Conservation (phyloP, 345 rosid genomes). For the Arabis alpina region DNA sequence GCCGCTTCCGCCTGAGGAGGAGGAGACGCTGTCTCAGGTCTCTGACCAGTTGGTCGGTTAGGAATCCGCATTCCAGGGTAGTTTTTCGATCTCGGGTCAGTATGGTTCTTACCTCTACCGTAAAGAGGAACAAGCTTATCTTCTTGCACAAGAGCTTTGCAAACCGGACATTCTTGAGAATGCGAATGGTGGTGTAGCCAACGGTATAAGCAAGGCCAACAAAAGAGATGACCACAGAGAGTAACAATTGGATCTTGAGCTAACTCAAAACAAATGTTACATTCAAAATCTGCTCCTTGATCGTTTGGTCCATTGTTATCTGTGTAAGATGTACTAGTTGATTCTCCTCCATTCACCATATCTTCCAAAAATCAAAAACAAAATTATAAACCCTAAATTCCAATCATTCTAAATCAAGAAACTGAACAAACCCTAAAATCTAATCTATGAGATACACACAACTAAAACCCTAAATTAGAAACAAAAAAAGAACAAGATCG, state of each 20-base stretch:
- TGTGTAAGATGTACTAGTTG: conserved; percentile 50
- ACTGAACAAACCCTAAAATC: not conserved
- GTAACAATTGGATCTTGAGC: conserved; percentile 92
- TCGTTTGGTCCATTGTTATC: conserved; percentile 52
- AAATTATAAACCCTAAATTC: not conserved
- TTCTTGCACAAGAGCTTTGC: conserved; percentile 89
- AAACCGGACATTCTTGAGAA: conserved; percentile 90
- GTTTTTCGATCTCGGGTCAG: conserved; percentile 74
- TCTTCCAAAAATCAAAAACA: conserved; percentile 21
- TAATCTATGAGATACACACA: not conserved
- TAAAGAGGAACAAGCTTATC: conserved; percentile 95
- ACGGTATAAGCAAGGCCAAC: conserved; percentile 91
- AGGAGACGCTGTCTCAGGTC: conserved; percentile 75
- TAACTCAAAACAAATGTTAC: conserved; percentile 93
- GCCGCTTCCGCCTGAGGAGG: conserved; percentile 44
- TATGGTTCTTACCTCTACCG: conserved; percentile 80
- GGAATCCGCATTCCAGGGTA: conserved; percentile 77
- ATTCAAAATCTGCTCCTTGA: conserved; percentile 80
- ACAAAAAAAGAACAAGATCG: not conserved
- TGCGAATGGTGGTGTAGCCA: conserved; percentile 89
- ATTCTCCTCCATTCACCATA: conserved; percentile 68
- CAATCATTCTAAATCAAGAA: not conserved
- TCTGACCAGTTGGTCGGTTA: conserved; percentile 68
- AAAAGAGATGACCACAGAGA: conserved; percentile 88
- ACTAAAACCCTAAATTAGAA: conserved; percentile 20